Evolutionary conservation across 345 rosid species (phyloP), one percentile per base, ranked within the genome.

Genomic region (Eucalyptus camaldulensis): DNA sequence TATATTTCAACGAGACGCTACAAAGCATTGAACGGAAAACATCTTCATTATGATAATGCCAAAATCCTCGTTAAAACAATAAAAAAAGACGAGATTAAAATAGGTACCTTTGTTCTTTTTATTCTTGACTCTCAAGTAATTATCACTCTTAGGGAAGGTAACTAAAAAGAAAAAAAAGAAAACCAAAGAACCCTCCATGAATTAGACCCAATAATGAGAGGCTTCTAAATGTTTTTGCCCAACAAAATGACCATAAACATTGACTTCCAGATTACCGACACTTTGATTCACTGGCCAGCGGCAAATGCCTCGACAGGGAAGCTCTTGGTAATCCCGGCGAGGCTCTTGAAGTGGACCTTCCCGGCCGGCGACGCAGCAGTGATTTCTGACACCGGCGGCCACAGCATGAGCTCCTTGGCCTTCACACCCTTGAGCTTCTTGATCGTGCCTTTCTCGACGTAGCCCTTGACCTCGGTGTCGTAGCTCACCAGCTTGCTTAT

Each of bases 331-430:
- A 94, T 94, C n/a, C 95, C 96, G 6, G 96, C 89, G 14, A 94
- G 94, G 29, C 95, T 94, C 92, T 93, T 92, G 92, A 94, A 94
- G 86, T 93, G 91, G 88, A 95, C 89, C 92, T 94, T 94, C 25
- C 90, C 92, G 1, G 91, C 69, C 0, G 91, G 65, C 40, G 89
- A 90, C 27, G 92, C 93, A 13, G 91, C 85, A 17, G 86, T 91
- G 91, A 94, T 94, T 44, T 94, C 95, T 33, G 89, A 87, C 27
- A 95, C 93, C 0, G 93, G 90, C 14, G 95, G 89, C 96, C 96
- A 94, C 13, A 94, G 72, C 89, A 94, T 90, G 72, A 95, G 91
- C 91, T 95, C 97, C 91, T 95, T 93, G 51, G 95, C 92, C 95
- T 95, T 94, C 25, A 95, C 95, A 3, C 95, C 96, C 83, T 93